A percentile compares a stretch with the other conserved stretches of the same genome.
These are phyloP conservation scores for Umbelopsis vinacea DNA, from an alignment of 192 early-diverging fungal species.

Conservation along the genomic window DNA sequence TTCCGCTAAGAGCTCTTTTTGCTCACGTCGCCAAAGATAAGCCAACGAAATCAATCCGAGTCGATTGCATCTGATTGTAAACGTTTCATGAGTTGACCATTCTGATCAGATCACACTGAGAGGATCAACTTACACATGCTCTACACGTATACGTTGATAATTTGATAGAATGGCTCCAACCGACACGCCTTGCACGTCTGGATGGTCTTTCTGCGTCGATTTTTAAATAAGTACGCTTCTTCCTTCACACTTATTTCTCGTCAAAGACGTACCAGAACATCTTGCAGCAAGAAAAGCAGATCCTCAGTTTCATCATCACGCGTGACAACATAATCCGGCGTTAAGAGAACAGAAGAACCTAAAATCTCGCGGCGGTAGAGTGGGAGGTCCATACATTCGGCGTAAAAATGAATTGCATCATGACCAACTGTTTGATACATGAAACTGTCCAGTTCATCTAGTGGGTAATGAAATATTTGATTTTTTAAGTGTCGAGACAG, in stretches of 20 bases:
- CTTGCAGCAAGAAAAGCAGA: constrained; percentile 71
- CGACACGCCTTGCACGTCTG: constrained; percentile 85
- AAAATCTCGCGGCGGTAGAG: constrained; percentile 77
- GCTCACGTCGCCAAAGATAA: constrained; percentile 91
- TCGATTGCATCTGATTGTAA: constrained; percentile 67
- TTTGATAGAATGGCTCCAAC: constrained; percentile 96
- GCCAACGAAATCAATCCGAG: constrained; percentile 83
- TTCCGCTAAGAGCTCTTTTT: constrained; percentile 78
- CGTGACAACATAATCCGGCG: constrained; percentile 68
- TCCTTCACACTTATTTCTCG: neutral
- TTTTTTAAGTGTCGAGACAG: neutral
- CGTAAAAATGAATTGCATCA: constrained; percentile 81
- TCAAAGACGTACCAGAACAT: constrained; percentile 62
- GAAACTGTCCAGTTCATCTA: constrained; percentile 92
- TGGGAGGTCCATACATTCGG: constrained; percentile 86
- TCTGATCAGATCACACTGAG: neutral
- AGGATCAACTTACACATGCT: constrained; percentile 75
- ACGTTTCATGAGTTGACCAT: neutral
- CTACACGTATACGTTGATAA: constrained; percentile 97
- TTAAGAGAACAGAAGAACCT: constrained; percentile 69
- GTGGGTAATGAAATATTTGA: neutral
- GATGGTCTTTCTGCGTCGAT: constrained; percentile 51
- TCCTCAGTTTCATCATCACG: constrained; percentile 95
- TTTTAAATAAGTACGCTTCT: neutral
- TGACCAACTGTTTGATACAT: constrained; percentile 98